Base-by-base conservation (phyloP, 306 rosid genomes). In the Amphicarpaea edgeworthii region DNA sequence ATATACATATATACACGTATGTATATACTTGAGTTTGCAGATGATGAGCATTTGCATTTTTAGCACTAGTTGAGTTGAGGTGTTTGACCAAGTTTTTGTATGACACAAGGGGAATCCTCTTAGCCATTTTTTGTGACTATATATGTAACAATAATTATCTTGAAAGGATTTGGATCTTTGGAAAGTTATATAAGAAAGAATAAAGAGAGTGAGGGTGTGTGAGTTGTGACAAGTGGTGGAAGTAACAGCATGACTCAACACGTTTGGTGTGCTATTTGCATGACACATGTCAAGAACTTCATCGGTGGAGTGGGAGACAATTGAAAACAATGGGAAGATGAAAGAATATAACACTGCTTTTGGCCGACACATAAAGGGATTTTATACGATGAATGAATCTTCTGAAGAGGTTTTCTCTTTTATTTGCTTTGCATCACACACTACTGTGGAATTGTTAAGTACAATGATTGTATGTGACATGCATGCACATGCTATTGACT, bases 171-270 rank as follows among this genome's bases (percentile, higher is more conserved):
- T 42, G 0, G 8, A 15, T 0, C 12, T 59, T 17, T 23, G 40
- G 0, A 8, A 20, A 8, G 14, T 17, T 72, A 60, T 51, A 79
- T 42, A 72, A 24, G 45, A 15, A 32, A 37, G 4, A 34, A 17
- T 16, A 30, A 23, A 34, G 8, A 38, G 40, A 1, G 26, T 16
- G 38, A 15, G 15, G 50, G 61, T 75, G 65, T 46, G 64, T 80
- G n/a, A n/a, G n/a, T n/a, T n/a, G n/a, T n/a, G 74, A 77, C 79
- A 77, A 77, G 87, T 7, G 87, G 67, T 17, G 73, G 57, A 55
- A 40, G 12, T 12, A 58, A 24, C 4, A 2, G 28, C 4, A 65
- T 14, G 16, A 46, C 42, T 19, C 68, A 70, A 75, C 79, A 70
- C 79, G 71, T 74, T 68, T 8, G 10, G 12, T n/a, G 3, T 24